Base-by-base conservation (phyloP, 768 basidiomycete species). In the Serendipita sp. region DNA sequence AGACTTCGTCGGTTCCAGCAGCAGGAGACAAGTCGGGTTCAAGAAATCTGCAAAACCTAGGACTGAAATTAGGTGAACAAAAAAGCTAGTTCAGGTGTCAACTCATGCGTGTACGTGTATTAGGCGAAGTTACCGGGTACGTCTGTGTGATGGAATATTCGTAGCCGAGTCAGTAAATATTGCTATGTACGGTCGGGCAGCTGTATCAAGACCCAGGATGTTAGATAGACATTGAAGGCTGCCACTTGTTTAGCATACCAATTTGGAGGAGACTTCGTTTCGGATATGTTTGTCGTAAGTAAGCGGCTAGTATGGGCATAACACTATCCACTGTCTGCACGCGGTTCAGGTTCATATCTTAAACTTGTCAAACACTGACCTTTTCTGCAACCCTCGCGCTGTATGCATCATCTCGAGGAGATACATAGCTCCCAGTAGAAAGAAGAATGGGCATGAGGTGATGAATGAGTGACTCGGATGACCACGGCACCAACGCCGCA, bases 371-470 rank as follows among this genome's bases (percentile, higher is more conserved):
- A n/a, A 8, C 2, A 58, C 75, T 48, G 63, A 91, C 92, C 79
- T 88, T 88, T 72, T 97, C 93, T 1, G 98, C 90, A 6, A 98
- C 93, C 43, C 84, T 83, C 78, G 96, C 95, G 70, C 89, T 94
- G 74, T 95, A 94, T 0, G 87, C 83, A 71, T 99, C 96, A 68
- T 99, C 96, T 53, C 93, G 82, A 70, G 96, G 95, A 77, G 97
- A 90, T 16, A 97, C 86, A 66, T 91, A 94, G n/a, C 94, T 91
- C 18, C 96, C 95, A 91, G 98, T 97, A 75, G 97, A 98, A 0
- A 94, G 97, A 77, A 99, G 98, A 50, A 99, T 85, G 2, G 96
- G 95, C 91, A 99, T 96, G 62, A 97, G 81, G 68, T 95, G 92
- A 70, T 89, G 91, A 11, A 98, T 78, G 34, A 95, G 91, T 10